Evolutionary conservation across 2,329 filamentous ascomycete genomes (phyloP), one percentile per base, ranked within the genome.

Genomic region (Colletotrichum liriopes): DNA sequence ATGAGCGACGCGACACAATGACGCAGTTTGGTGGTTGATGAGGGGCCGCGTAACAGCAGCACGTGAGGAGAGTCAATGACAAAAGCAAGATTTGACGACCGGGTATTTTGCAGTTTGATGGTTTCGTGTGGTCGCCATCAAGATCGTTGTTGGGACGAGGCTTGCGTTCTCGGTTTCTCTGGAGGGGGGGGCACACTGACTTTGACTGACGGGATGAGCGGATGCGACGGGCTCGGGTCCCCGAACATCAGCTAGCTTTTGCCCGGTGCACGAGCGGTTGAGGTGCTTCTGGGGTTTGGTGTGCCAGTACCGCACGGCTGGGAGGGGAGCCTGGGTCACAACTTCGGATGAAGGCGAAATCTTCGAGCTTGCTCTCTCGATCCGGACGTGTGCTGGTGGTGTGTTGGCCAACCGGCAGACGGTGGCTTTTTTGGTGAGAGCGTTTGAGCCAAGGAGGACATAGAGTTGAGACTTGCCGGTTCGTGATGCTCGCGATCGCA

Each of bases 51-150:
- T 14, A 29, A 41, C 26, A 12, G 26, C n/a, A 32, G 41, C 47
- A 12, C 16, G 11, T 43, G 29, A 37, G 18, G 39, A 43, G 20
- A 16, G 14, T 12, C 12, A 37, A 16, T 12, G 23, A 23, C 3
- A 14, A 29, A 56, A 35, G 51, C 49, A 51, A n/a, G 52, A 52
- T 66, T 68, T 68, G 68, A 54, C 43, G 69, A 32, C 58, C 58
- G 51, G 51, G 8, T 32, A n/a, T 18, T 45, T 51, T 54, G 49
- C 60, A 60, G 65, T 72, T 39, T 69, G 65, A 66, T 20, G 47
- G 69, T 72, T 72, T 72, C 65, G 39, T 72, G 58, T 69, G 69
- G 65, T 37, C 62, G 59, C 54, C 39, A 35, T 67, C 47, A 63
- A 54, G 16, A 39, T 8, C 11, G 39, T 14, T 49, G 59, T 47